Base-by-base conservation (phyloP, 306 rosid species). In the Prunus kanzakura region DNA sequence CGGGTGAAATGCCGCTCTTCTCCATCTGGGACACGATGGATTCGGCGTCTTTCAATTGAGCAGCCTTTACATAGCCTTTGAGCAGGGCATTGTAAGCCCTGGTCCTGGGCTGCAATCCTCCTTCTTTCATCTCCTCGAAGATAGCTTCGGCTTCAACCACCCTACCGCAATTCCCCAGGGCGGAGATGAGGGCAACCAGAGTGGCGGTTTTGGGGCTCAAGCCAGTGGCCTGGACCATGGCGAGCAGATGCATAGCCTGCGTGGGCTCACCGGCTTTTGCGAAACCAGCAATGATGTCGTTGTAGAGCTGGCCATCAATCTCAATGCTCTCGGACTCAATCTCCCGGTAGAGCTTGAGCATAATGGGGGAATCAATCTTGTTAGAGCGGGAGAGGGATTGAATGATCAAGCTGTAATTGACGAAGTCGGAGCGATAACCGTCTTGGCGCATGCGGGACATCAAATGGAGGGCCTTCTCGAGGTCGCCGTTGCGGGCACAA, bases 1-100 rank as follows among this genome's bases (percentile, higher is more conserved):
- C 94, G 0, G 96, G 96, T 15, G 86, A 74, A 79, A 93, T 91
- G 41, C 96, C 96, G 54, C 78, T 67, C 73, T 67, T 93, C 86
- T 93, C 96, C 94, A 93, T 93, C 78, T 91, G 88, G 0, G 92
- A 91, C 6, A 93, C 94, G 25, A 93, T 82, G 49, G 90, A 88
- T 64, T 93, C 98, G 0, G 97, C 98, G 41, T 91, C 91, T 74
- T 82, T 86, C 69, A 93, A 75, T 46, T 91, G 87, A 54, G 96
- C 92, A 0, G 81, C 82, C 82, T 88, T 93, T 54, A 90, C 96
- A 76, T 90, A 88, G 22, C 93, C 98, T 79, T 81, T 87, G 11
- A 93, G 97, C 66, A 93, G 84, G 6, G 98, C 98, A 85, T 93
- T 93, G 67, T 77, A 93, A 65, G 98, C 97, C 78, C 82, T 80